Base-by-base conservation (phyloP, 345 rosid genomes). In the Euphorbia lathyris region DNA sequence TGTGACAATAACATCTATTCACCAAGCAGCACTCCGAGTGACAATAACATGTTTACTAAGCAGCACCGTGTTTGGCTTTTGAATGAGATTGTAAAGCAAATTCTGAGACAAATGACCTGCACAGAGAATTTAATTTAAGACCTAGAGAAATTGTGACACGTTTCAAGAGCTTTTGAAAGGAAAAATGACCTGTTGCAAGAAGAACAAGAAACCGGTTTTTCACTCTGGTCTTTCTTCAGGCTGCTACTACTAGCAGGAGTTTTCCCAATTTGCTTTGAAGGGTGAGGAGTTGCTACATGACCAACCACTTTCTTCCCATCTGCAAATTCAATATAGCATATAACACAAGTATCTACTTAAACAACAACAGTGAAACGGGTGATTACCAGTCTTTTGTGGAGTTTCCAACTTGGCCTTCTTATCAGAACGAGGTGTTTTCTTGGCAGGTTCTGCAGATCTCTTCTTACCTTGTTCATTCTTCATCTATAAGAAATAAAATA, bases 351-450 rank as follows among this genome's bases (percentile, higher is more conserved):
- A 32, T 50, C 52, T 23, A 25, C 30, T 7, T 26, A 27, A 11
- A 34, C 19, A 12, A 50, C 14, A 69, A 4, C 19, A 20, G 27
- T 14, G 25, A 27, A 32, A 68, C n/a, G 47, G 64, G 67, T 45
- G 55, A 53, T 72, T 68, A 88, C 98, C 98, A 63, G 91, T 78
- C 79, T 86, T 90, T 72, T 77, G 87, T 14, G 95, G 91, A 58
- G 93, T 87, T 43, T 73, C 82, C n/a, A 86, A 83, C 58, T 89
- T 93, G 20, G 86, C 83, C 81, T 87, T 93, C 85, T 93, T 93
- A 42, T 71, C 81, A 34, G 91, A 78, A 27, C 71, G 70, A 58
- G 86, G 72, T 2, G 79, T 76, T 77, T 83, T 88, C 2, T 70
- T 59, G 19, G 79, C 71, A 32, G 88, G 66, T 58, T 88, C 88